Percentiles rank a stretch among this genome's conserved stretches.
Conservation (phyloP, 2,329 filamentous ascomycete species). For the Trichoderma sp. region DNA sequence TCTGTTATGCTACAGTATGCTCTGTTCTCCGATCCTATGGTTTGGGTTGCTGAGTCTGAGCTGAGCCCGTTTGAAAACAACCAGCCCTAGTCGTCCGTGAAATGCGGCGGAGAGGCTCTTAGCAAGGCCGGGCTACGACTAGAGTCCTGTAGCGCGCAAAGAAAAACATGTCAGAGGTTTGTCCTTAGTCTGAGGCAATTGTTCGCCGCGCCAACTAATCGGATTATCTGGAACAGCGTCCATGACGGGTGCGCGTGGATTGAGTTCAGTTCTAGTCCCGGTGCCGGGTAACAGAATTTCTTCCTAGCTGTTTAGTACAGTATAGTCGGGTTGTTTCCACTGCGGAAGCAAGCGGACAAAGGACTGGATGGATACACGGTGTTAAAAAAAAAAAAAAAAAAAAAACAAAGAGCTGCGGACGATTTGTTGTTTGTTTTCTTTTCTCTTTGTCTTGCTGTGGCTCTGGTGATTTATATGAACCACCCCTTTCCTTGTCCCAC, state of each 20-base stretch:
- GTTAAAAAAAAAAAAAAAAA: no score
- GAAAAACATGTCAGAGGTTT: neutral
- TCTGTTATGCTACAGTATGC: no score
- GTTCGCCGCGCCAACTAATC: neutral
- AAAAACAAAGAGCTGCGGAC: no score
- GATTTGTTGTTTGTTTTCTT: neutral
- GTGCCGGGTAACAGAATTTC: neutral
- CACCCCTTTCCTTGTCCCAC: neutral
- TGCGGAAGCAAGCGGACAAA: neutral
- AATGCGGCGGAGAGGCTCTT: neutral
- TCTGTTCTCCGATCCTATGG: neutral
- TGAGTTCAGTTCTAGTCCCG: neutral
- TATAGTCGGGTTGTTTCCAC: neutral
- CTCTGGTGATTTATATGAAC: neutral
- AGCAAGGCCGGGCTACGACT: neutral
- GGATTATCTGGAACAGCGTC: neutral
- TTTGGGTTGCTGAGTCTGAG: neutral
- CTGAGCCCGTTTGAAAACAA: neutral
- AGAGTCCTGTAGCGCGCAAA: neutral
- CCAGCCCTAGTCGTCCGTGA: no score
- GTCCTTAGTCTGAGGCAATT: constrained; percentile 5
- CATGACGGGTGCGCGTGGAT: neutral
- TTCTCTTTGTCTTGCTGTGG: neutral
- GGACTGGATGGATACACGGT: no score
- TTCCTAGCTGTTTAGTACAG: neutral